Evolutionary conservation across 306 rosid genomes (phyloP), one percentile per base, ranked within the genome.

Genomic region (Vigna unguiculata): DNA sequence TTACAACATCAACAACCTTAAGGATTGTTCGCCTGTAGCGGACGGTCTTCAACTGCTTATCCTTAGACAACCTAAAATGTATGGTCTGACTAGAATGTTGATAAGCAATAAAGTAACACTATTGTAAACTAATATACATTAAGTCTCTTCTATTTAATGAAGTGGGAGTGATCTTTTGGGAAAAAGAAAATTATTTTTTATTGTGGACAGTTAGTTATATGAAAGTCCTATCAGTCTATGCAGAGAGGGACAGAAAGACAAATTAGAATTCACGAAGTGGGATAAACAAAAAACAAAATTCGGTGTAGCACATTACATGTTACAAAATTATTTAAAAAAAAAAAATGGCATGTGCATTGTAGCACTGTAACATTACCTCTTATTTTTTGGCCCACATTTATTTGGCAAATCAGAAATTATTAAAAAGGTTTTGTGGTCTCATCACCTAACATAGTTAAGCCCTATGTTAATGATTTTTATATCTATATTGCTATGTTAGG

Each of bases 361-460:
- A 57, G 12, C 38, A 57, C 16, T 30, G 45, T 17, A 34, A 30
- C 28, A 60, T 16, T 60, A 15, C 22, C 67, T 30, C 67, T 13
- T 32, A 28, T 28, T 25, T 5, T 59, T 59, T 59, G 65, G 41
- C 65, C 65, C 65, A 59, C 65, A 59, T 28, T 59, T 59, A 59
- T 59, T 59, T 59, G 65, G 41, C 41, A 59, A 59, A 59, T 59
- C 65, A 59, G 17, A 25, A 59, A 36, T 36, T 36, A 36, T 36
- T 36, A 36, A 36, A 36, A 36, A 30, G 32, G 22, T 32, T 60
- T 15, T 61, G 21, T 60, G 13, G 43, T 60, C 66, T 59, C 67
- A 32, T 30, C 45, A 60, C 67, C 45, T 60, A 30, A 60, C 43
- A 15, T 28, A 15, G 41, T 7, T 5, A 60, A 60, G 43, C 45